Evolutionary conservation across 345 rosid genomes (phyloP), one percentile per base, ranked within the genome.

Genomic region (Citrus australasica): DNA sequence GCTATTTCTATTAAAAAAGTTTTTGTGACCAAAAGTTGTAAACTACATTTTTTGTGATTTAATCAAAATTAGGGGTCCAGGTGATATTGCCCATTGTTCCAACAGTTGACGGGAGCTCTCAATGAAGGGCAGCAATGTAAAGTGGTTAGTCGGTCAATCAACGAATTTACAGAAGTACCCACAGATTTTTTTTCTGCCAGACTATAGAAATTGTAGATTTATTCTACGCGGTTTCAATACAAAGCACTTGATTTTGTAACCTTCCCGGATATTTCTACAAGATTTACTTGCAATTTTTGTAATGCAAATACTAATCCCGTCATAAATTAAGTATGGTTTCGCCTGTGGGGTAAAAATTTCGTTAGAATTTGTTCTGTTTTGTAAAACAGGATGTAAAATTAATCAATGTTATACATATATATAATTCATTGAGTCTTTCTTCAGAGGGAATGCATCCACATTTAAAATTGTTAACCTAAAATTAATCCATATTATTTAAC

Each of bases 141-240:
- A 51, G 2, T 10, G 0, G 21, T 24, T 1, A 10, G 1, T 17
- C 0, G 14, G 27, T 24, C 25, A 1, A 27, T 35, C 42, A 11
- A 10, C 17, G 33, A 69, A 60, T 58, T 77, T 69, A 77, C 80
- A 5, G 46, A 17, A 68, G 11, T 40, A 69, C 30, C 79, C 75
- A 13, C 48, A 3, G 51, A 60, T 10, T 30, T 33, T 32, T 33
- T 22, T 14, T 35, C 7, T 2, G 24, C 2, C 0, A 33, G n/a
- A 9, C 2, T 33, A 37, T 35, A 35, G 33, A 14, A 37, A 2
- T 10, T 28, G 9, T 30, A 5, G 2, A 32, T 22, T 63, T 63
- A 3, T 28, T 14, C 38, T 7, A 75, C 78, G 78, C 78, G 78
- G 37, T 46, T 63, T 63, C 38, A 27, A 4, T n/a, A 30, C 37